Base-by-base conservation (phyloP, 2,329 filamentous ascomycete species). In the Neospermospora avenae region DNA sequence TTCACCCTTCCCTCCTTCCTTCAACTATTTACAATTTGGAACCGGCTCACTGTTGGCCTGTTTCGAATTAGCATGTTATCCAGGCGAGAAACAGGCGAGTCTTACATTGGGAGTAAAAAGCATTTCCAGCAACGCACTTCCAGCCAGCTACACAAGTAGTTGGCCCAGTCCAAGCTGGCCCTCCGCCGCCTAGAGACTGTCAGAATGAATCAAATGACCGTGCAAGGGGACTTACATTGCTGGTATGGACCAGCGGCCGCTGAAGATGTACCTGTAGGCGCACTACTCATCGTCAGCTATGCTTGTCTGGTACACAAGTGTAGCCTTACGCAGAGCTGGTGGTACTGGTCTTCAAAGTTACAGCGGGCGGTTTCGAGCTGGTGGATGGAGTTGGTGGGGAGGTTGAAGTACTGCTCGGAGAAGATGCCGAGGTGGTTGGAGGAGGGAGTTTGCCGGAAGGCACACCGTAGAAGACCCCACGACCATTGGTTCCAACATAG, bases 401-500 rank as follows among this genome's bases (percentile, higher is more conserved):
- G 3, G 48, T 59, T 3, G 49, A 22, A 28, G n/a, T n/a, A n/a
- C 3, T 51, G 31, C 44, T 35, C 44, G 53, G 48, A 10, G 54
- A 58, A 18, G 22, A 35, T 18, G 22, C 37, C 11, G 44, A 28
- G 16, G 59, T 63, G 7, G 69, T 70, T 4, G 65, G 55, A 34
- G 65, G 25, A n/a, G 70, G 69, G 13, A 69, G 31, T 25, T 56
- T 59, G 1, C 69, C 71, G 55, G 63, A 63, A 37, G 67, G 65
- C 39, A 63, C 28, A 5, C 61, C 63, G 37, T 72, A 72, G 57
- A 72, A 74, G 8, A 74, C 70, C 3, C 72, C 72, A 22, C 72
- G 62, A 24, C 72, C 72, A 61, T 74, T 74, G 0, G 72, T 74
- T 0, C 72, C 72, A 2, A 74, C 69, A 52, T 70, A 73, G 0